Evolutionary conservation across 1,284 basidiomycete species (phyloP), one percentile per base, ranked within the genome.

Genomic region (Microbotryum silenes-acaulis): DNA sequence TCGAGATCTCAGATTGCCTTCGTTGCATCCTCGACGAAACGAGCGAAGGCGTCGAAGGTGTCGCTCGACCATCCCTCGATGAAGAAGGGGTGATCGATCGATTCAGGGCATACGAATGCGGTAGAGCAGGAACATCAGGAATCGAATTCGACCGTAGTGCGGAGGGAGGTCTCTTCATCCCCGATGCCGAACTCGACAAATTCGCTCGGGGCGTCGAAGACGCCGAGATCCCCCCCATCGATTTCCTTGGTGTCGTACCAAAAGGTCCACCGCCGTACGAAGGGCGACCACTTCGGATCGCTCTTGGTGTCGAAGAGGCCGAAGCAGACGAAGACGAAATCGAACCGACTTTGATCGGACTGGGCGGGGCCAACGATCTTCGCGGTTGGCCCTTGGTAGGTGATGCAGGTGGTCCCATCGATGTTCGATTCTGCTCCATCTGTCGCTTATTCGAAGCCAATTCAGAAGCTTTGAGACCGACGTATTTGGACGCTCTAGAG

Each of bases 401-500:
- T 16, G 37, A 42, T 12, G 37, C 37, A 42, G 37, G 37, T 16
- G 37, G 37, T 12, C 37, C 37, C 37, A 42, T 42, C 37, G 37
- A 42, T 16, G 37, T 18, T 42, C 37, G 14, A 14, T 42, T 42
- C 37, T 42, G 37, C 37, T 42, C 37, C 37, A 16, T 12, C 16
- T 42, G 37, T 42, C 46, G 33, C 12, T 61, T 47, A 1, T 54
- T 60, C 4, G 59, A 53, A 9, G 60, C 59, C 25, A 74, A 57
- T 51, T 73, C 69, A 14, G 57, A 59, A 3, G 72, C 68, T 21
- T 62, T 66, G 56, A 72, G 54, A 18, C 61, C 60, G 33, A 85
- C 78, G 71, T 89, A 91, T 73, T 87, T 88, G 59, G 87, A 87
- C 8, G 90, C 90, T 56, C 90, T 80, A 4, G 88, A 88, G 2